Conservation (phyloP, 495 filamentous ascomycete genomes). For the Podospora sp. region DNA sequence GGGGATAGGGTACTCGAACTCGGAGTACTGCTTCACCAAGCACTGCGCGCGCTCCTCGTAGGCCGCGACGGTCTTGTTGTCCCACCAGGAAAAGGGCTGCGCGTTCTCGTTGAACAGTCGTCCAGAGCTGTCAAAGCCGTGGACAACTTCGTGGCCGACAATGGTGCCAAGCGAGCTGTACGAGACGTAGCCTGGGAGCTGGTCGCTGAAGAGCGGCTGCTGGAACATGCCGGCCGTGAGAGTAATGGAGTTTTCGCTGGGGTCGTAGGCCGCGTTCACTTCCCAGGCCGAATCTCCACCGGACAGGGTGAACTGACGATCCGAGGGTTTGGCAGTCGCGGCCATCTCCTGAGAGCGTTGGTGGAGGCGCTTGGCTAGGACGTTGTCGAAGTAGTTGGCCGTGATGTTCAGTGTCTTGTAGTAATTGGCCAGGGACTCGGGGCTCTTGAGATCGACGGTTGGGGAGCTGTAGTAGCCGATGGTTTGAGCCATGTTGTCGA, state of each 20-base stretch:
- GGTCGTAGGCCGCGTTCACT: conserved; percentile 66
- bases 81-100: conserved; percentile 72
- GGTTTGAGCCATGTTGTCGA: conserved; percentile 72
- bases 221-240: conserved; percentile 78
- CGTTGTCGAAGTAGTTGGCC: conserved; percentile 62
- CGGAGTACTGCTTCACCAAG: conserved; percentile 69
- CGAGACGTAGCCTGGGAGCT: conserved; percentile 63
- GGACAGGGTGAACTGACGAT: conserved; percentile 37
- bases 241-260: conserved; percentile 66
- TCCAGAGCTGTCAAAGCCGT: conserved; percentile 72
- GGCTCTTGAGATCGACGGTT: conserved; percentile 60
- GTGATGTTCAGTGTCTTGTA: conserved; percentile 61
- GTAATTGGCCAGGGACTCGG: conserved; percentile 58
- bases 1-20: conserved; percentile 60
- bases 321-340: conserved; percentile 60
- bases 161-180: conserved; percentile 63
- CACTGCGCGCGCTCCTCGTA: conserved; percentile 67
- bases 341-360: conserved; percentile 36
- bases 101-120: conserved; percentile 68
- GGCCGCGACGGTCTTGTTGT: conserved; percentile 55
- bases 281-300: conserved; percentile 59
- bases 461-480: conserved; percentile 62
- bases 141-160: conserved; percentile 64
- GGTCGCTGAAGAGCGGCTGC: conserved; percentile 64
- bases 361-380: conserved; percentile 37